Conservation (phyloP, 345 rosid genomes). For the Hibiscus mutabilis region DNA sequence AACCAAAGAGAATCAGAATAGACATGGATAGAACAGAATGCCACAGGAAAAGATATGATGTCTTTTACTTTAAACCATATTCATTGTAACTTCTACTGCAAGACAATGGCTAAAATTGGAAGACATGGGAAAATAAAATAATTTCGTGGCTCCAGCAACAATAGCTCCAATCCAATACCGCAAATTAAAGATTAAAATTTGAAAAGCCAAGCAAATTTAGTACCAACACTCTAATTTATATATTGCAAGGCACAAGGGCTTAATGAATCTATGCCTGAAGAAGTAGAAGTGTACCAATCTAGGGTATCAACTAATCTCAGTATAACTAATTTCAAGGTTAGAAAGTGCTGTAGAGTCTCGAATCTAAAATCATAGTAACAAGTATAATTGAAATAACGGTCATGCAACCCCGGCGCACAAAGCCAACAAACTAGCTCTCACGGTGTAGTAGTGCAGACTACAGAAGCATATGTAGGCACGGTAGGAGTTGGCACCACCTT, state of each 20-base stretch:
- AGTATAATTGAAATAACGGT: neutral
- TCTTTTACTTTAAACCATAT: neutral
- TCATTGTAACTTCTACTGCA: neutral
- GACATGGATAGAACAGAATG: neutral
- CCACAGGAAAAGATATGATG: neutral
- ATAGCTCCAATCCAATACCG: neutral
- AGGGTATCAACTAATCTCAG: neutral
- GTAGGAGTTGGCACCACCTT: slow-evolving; percentile 33
- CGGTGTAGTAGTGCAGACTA: too few relatives aligned
- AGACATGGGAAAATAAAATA: neutral
- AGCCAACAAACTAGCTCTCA: too few relatives aligned
- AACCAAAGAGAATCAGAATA: neutral
- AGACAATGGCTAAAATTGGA: neutral
- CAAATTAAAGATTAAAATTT: neutral
- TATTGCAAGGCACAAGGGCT: neutral
- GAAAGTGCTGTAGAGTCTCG: neutral
- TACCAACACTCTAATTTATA: neutral
- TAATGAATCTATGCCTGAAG: neutral
- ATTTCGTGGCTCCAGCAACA: neutral
- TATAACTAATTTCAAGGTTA: neutral
- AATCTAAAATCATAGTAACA: neutral
- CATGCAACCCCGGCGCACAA: neutral
- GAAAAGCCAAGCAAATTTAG: slow-evolving; percentile 4
- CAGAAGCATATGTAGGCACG: neutral
- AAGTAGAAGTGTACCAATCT: neutral